Evolutionary conservation across 331 rosid species (phyloP).

Genomic region (Erythrophleum ivorense): DNA sequence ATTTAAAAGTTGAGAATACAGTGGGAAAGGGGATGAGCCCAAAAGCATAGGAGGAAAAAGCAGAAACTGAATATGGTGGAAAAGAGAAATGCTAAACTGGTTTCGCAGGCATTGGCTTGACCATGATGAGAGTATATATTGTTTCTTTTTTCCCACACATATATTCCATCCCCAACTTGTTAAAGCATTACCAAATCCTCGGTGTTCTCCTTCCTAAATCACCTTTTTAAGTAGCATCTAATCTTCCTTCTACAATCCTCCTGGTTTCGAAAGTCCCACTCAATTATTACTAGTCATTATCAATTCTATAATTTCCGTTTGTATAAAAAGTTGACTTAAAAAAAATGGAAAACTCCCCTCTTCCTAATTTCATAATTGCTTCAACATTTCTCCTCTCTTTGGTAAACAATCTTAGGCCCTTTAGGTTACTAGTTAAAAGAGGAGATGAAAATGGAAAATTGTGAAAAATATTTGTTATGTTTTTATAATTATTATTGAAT

Average conservation of each 20-base stretch:
- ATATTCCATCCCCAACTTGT: background rate
- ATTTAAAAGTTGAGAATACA: background rate
- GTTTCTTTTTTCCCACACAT: background rate
- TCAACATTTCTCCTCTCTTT: too few relatives aligned
- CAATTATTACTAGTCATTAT: background rate
- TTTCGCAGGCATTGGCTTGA: background rate
- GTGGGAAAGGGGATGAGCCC: background rate
- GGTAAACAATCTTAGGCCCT: too few relatives aligned
- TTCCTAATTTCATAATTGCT: too few relatives aligned
- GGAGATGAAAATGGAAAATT: too few relatives aligned
- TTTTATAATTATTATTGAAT: too few relatives aligned
- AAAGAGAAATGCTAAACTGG: too few relatives aligned
- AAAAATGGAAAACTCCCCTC: too few relatives aligned
- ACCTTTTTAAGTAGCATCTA: background rate
- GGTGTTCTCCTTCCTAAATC: background rate
- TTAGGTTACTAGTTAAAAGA: too few relatives aligned
- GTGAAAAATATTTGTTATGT: too few relatives aligned
- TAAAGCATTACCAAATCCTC: background rate
- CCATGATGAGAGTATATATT: background rate
- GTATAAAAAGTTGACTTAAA: too few relatives aligned
- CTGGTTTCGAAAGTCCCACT: background rate
- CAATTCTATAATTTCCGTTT: too few relatives aligned
- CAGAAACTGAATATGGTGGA: background rate
- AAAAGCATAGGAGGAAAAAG: conserved; percentile 8
- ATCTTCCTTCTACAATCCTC: background rate